Evolutionary conservation across 1,139 yeast species (phyloP), one percentile per base, ranked within the genome.

Genomic region (Protomyces gravidus): DNA sequence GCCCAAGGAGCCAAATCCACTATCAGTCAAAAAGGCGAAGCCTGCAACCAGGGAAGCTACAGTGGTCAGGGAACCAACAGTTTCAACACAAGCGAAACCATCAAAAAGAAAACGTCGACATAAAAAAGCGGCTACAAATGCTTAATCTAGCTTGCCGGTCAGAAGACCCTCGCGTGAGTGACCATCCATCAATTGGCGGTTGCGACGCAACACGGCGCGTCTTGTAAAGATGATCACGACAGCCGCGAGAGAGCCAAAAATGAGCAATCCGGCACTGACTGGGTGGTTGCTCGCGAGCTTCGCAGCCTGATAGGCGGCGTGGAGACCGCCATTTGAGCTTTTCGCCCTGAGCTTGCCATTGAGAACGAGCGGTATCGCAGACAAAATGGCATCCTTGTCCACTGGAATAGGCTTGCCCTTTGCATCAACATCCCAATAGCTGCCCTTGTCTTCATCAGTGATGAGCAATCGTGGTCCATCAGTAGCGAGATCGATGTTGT

Each of bases 361-460:
- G 25, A 68, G 36, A 40, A 68, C 66, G 3, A 64, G 62, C 40
- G 66, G 66, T 27, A 71, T 51, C n/a, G 70, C 66, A 26, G 69
- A 72, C 15, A 72, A 59, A 17, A 72, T 64, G 15, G 63, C 62
- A 3, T 71, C 61, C 26, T 70, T 63, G 5, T 69, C 65, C 9
- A 69, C 67, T 0, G 66, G 67, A 23, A 71, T 65, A 9, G 63
- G 64, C 23, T 65, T 62, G 33, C 72, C 71, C 17, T 66, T 64
- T 3, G 61, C 55, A 25, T 65, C 66, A 27, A 62, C 63, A 57
- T 72, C 75, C 74, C 75, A 72, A 62, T 66, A 72, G 21, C 62
- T 56, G 21, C 71, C 67, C 3, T 63, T 62, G 11, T 64, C 60
- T 50, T 71, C 69, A 57, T 70, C 69, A 52, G 70, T 68, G 50